These are phyloP conservation scores for Samsoniella hepiali DNA, from an alignment of 2,329 filamentous ascomycete genomes.

Conservation along the genomic window DNA sequence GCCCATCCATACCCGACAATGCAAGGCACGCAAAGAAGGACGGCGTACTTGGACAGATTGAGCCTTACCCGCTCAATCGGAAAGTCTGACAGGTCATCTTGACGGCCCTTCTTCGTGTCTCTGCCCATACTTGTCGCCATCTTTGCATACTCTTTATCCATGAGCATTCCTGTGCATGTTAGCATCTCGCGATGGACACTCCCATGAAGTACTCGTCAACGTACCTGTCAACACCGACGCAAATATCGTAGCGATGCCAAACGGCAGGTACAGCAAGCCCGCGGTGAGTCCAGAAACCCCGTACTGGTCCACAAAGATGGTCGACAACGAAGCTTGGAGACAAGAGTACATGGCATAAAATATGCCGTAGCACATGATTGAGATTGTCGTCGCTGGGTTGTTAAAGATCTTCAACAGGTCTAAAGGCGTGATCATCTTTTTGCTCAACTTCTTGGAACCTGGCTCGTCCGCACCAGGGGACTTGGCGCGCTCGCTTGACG, in stretches of 20 bases:
- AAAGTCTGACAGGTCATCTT: slow-evolving; percentile 6
- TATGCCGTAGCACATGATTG: neutral
- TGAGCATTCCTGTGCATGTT: neutral
- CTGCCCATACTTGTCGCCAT: neutral
- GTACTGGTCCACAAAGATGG: slow-evolving; percentile 13
- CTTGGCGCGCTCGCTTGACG: neutral
- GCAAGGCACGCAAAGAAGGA: neutral
- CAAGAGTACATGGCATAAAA: slow-evolving; percentile 6
- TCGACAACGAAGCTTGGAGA: neutral
- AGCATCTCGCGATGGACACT: neutral
- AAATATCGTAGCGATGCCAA: neutral
- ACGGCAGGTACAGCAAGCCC: neutral
- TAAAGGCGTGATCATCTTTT: slow-evolving; percentile 1
- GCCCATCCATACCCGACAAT: slow-evolving; percentile 2
- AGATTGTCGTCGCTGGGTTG: neutral
- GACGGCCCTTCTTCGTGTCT: neutral
- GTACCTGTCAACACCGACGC: neutral
- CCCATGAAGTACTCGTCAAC: neutral
- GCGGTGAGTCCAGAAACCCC: neutral
- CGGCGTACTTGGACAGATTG: slow-evolving; percentile 3
- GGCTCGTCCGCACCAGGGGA: neutral
- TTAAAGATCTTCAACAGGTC: slow-evolving; percentile 1
- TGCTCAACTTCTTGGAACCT: neutral
- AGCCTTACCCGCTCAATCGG: slow-evolving; percentile 8
- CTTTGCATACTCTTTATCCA: neutral